A percentile compares a stretch with the other conserved stretches of the same genome.
Evolutionary conservation across 805 yeast species (phyloP).

Genomic region (Wickerhamiella kurtzmanii): DNA sequence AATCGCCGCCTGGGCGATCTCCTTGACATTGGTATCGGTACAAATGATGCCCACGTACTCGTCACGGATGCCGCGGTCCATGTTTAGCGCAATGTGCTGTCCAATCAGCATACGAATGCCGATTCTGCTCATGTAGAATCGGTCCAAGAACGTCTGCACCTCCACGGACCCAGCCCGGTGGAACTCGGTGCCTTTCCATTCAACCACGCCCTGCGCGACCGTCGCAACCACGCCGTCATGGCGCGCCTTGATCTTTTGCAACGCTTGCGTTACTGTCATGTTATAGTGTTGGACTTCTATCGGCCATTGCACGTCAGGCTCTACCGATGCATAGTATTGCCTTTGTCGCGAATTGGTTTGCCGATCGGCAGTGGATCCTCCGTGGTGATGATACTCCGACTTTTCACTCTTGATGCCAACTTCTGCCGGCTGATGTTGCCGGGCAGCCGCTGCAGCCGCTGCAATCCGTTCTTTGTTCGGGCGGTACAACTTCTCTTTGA

Average conservation of each 20-base stretch:
- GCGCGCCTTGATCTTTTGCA: conserved; percentile 60
- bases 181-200: conserved; percentile 55
- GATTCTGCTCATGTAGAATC: conserved; percentile 80
- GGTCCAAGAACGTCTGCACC: conserved; percentile 67
- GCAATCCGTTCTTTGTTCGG: conserved; percentile 14
- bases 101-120: conserved; percentile 91
- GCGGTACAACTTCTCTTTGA: conserved; percentile 20
- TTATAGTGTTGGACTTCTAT: conserved; percentile 62
- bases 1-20: conserved; percentile 74
- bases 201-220: conserved; percentile 82
- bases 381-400: conserved; percentile 4
- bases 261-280: conserved; percentile 47
- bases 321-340: conserved; percentile 8
- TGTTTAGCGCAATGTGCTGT: conserved; percentile 77
- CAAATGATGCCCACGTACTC: conserved; percentile 85
- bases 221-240: conserved; percentile 92
- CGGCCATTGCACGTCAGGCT: conserved; percentile 51
- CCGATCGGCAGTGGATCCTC: conserved; percentile 4
- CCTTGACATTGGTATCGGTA: conserved; percentile 69
- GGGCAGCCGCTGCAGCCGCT: conserved; percentile 11
- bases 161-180: conserved; percentile 47
- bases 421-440: conserved; percentile 13
- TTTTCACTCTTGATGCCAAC: conserved; percentile 24
- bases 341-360: background rate
- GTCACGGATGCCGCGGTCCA: conserved; percentile 41